Percentiles rank a stretch among this genome's conserved stretches.
These are phyloP conservation scores for Volvox carteri DNA, from an alignment of 163 green algal genomes.

Conservation along the genomic window DNA sequence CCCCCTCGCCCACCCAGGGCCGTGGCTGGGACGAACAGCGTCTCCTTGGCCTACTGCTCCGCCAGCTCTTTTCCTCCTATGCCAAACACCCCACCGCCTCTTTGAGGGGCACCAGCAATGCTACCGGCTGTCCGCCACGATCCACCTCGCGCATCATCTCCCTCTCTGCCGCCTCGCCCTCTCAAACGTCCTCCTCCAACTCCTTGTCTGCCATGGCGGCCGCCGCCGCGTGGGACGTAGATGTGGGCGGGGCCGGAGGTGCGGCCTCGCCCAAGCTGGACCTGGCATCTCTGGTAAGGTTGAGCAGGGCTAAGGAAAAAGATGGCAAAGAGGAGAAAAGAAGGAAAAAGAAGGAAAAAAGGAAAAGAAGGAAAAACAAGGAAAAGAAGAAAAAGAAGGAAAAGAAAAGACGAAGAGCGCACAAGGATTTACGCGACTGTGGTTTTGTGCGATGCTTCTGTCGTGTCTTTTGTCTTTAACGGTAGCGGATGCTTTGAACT, in stretches of 20 bases:
- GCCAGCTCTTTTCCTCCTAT: constrained; percentile 43
- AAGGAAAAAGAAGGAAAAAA: too few species aligned
- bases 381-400: too few species aligned
- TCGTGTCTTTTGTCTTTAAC: too few species aligned
- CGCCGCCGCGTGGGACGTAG: constrained; percentile 42
- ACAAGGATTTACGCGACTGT: too few species aligned
- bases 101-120: constrained; percentile 14
- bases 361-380: too few species aligned
- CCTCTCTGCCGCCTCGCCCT: neutral
- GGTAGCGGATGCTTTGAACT: too few species aligned
- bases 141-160: constrained; percentile 52
- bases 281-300: neutral
- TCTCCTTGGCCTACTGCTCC: constrained; percentile 30
- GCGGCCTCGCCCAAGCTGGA: constrained; percentile 17
- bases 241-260: constrained; percentile 38
- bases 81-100: constrained; percentile 13
- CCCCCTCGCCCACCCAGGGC: neutral
- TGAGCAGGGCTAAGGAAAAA: too few species aligned
- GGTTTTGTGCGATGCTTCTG: too few species aligned
- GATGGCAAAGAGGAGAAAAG: too few species aligned
- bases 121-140: constrained; percentile 19
- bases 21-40: constrained; percentile 50
- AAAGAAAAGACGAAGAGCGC: too few species aligned
- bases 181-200: neutral
- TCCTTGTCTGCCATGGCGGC: constrained; percentile 36